Conservation (phyloP, 2,329 filamentous ascomycete genomes). For the Nannizziopsis barbatae region DNA sequence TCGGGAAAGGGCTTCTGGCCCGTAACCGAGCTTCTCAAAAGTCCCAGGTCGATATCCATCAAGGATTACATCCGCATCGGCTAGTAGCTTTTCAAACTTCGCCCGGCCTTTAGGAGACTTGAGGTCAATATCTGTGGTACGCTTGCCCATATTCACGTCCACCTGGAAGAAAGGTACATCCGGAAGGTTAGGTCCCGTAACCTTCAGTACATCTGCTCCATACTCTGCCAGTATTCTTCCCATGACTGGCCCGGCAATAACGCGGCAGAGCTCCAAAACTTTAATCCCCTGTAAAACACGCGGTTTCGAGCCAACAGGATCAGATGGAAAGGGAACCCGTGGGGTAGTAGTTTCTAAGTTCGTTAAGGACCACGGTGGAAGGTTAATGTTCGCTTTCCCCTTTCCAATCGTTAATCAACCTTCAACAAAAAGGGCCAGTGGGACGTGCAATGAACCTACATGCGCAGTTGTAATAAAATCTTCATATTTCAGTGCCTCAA, state of each 20-base stretch:
- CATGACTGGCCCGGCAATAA: slow-evolving; percentile 66
- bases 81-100: slow-evolving; percentile 49
- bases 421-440: neutral
- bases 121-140: slow-evolving; percentile 52
- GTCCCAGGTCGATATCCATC: slow-evolving; percentile 60
- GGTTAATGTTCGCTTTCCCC: slow-evolving; percentile 32
- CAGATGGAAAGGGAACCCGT: slow-evolving; percentile 31
- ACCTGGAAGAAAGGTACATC: slow-evolving; percentile 64
- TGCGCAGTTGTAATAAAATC: slow-evolving; percentile 49
- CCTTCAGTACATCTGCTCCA: slow-evolving; percentile 61
- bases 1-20: slow-evolving; percentile 43
- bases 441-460: slow-evolving; percentile 27
- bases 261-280: slow-evolving; percentile 62
- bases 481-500: slow-evolving; percentile 48
- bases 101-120: slow-evolving; percentile 44
- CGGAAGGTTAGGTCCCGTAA: slow-evolving; percentile 56
- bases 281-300: slow-evolving; percentile 54
- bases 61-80: slow-evolving; percentile 53
- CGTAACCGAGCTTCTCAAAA: slow-evolving; percentile 53
- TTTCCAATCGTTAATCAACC: slow-evolving; percentile 11
- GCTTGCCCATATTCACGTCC: slow-evolving; percentile 62
- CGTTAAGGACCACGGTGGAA: slow-evolving; percentile 41
- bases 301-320: slow-evolving; percentile 13
- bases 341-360: slow-evolving; percentile 43
- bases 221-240: slow-evolving; percentile 62